Conservation (phyloP, 1,284 basidiomycete species). For the Leccinum fallax region DNA sequence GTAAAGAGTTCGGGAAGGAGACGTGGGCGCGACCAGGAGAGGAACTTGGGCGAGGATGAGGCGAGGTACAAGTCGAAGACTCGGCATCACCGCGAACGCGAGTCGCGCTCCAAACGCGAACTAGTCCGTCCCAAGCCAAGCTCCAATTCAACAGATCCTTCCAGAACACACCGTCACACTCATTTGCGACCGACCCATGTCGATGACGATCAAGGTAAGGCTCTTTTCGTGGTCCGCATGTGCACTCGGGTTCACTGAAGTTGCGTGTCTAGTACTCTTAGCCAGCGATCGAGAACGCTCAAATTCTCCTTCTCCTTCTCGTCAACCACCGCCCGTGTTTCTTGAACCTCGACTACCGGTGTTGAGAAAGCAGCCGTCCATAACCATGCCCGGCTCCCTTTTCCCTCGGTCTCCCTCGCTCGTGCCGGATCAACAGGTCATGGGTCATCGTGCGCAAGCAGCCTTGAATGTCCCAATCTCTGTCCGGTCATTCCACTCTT, state of each 20-base stretch:
- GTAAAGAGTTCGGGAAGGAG: constrained; percentile 11
- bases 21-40: constrained; percentile 9
- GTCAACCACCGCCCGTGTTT: constrained; percentile 18
- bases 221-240: not conserved
- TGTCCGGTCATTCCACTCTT: not conserved
- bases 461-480: not conserved
- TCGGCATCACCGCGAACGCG: constrained; percentile 14
- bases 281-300: constrained; percentile 26
- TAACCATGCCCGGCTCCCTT: constrained; percentile 78
- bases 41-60: constrained; percentile 20
- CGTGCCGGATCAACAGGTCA: constrained; percentile 44
- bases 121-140: constrained; percentile 17
- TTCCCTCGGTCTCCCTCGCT: constrained; percentile 71
- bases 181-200: constrained; percentile 5
- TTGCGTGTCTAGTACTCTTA: constrained; percentile 22
- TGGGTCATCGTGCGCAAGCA: not conserved
- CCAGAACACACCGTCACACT: constrained; percentile 5
- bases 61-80: constrained; percentile 6
- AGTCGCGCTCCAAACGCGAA: constrained; percentile 11
- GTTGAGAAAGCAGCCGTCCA: constrained; percentile 44
- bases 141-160: constrained; percentile 24
- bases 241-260: constrained; percentile 5
- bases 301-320: constrained; percentile 24
- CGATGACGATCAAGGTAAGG: constrained; percentile 24
- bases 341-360: constrained; percentile 37